Conservation (phyloP, 2,329 filamentous ascomycete genomes). For the Penicillium sp. region DNA sequence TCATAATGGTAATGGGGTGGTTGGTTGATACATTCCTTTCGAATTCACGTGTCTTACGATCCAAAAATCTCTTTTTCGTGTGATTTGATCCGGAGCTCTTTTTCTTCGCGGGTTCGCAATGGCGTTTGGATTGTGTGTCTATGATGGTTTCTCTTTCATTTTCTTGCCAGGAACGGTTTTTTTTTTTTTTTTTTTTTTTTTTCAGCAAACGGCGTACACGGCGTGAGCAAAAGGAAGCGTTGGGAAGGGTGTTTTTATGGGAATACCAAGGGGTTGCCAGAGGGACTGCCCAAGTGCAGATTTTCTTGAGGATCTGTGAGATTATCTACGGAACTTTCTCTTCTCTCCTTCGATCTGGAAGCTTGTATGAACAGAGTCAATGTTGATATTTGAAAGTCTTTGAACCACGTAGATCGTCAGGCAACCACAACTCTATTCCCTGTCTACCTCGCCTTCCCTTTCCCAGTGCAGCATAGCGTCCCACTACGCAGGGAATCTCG, state of each 20-base stretch:
- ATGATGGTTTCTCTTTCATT: slow-evolving; percentile 11
- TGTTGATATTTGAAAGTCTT: slow-evolving; percentile 10
- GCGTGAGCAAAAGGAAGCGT: slow-evolving; percentile 11
- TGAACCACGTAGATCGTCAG: no score
- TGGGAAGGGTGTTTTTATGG: slow-evolving; percentile 12
- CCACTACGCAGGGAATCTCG: no score
- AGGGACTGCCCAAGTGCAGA: slow-evolving; percentile 3
- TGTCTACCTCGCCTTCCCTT: no score
- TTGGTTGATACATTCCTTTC: slow-evolving; percentile 9
- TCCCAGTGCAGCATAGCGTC: no score
- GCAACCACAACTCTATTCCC: no score
- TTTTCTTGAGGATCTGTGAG: slow-evolving; percentile 17
- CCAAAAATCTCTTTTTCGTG: slow-evolving; percentile 21
- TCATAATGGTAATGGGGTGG: slow-evolving; percentile 13
- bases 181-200: slow-evolving; percentile 10
- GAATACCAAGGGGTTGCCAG: slow-evolving; percentile 18
- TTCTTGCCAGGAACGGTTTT: no score
- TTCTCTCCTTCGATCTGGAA: slow-evolving; percentile 15
- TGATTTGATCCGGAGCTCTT: slow-evolving; percentile 17
- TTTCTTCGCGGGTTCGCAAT: slow-evolving; percentile 7
- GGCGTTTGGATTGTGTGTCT: slow-evolving; percentile 18
- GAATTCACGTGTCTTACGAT: slow-evolving; percentile 23
- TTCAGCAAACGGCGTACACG: slow-evolving; percentile 15
- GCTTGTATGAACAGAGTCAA: slow-evolving; percentile 21
- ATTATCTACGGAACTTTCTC: slow-evolving; percentile 12